phyloP scores from a whole-genome alignment of 148 eudicot genomes.

The Euryodendron excelsum region DNA sequence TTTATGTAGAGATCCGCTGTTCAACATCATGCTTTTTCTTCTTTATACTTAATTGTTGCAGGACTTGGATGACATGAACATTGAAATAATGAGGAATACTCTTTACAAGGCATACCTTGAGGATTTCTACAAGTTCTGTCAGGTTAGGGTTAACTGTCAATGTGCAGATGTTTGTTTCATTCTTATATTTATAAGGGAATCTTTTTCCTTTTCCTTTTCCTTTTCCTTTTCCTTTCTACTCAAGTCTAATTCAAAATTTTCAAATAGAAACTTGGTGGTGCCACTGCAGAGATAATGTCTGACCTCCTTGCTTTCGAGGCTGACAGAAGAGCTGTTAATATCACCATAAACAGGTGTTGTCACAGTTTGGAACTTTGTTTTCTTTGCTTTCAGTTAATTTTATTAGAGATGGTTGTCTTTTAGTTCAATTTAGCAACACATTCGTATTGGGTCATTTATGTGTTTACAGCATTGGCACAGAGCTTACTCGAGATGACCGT shows the following conservation, averaged over 20 bases:
- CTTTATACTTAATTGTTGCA: conserved; percentile 21
- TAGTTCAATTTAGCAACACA: background rate
- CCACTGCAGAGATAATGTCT: conserved; percentile 97
- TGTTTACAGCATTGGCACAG: conserved; percentile 82
- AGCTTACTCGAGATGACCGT: conserved; percentile 95
- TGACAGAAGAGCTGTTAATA: conserved; percentile 97
- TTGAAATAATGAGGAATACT: conserved; percentile 98
- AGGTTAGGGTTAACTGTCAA: conserved; percentile 42
- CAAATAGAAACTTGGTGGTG: conserved; percentile 94
- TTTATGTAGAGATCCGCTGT: background rate
- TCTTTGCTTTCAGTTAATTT: background rate
- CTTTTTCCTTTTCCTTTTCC: conserved; percentile 3
- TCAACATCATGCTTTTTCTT: background rate
- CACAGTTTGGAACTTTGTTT: background rate
- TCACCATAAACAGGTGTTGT: conserved; percentile 79
- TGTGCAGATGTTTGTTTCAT: background rate
- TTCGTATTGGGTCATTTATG: background rate
- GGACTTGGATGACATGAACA: conserved; percentile 99
- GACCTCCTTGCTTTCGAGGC: conserved; percentile 98
- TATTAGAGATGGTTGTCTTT: background rate
- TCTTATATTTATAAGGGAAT: background rate
- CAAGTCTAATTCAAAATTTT: conserved; percentile 18
- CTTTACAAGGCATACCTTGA: conserved; percentile 98
- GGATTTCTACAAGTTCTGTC: conserved; percentile 92
- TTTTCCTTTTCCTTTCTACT: conserved; percentile 6